Base-by-base conservation (phyloP, 2,329 filamentous ascomycete species). In the Cladosporium sp. region DNA sequence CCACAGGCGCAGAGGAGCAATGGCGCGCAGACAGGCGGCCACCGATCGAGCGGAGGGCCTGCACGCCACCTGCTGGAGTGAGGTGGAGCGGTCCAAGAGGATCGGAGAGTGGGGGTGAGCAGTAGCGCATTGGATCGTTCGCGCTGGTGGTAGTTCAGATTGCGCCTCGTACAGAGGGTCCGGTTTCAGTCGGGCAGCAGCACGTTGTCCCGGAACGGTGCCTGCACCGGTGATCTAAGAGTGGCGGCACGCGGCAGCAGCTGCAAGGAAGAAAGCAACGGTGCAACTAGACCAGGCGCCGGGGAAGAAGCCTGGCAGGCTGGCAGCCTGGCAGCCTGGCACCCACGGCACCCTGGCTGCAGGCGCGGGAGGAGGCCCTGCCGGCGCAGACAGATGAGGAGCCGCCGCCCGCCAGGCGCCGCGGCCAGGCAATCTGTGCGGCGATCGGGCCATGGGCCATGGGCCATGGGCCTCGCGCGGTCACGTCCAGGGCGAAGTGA, bases 241-340 rank as follows among this genome's bases (percentile, higher is more conserved):
- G n/a, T 43, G 48, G 48, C 48, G 48, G 33, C 48, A 40, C 43
- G 18, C 33, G 40, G 34, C 9, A 13, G 40, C 48, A 19, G 42
- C 48, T 50, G 48, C 48, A 50, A 50, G 48, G 48, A 50, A 43
- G 40, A 50, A 28, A 38, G 48, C 31, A 19, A 50, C 48, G 33
- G 48, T 35, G 38, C 40, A 11, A 37, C 40, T 43, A 50, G 48
- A 50, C 42, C 31, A 50, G 48, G 48, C 38, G 48, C 38, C 48
- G 48, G 48, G 48, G 48, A 50, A 28, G 22, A 28, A 28, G 22
- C 22, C 22, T 28, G 16, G 16, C 16, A 18, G 16, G 16, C 16
- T 18, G 16, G 16, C 16, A 28, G 22, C 22, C 16, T 18, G 16
- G 16, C 16, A 28, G 22, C 22, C 22, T 28, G 22, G 22, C 22